Evolutionary conservation across 176 grass and related monocot genomes (phyloP).

Genomic region (Carex cristatella): DNA sequence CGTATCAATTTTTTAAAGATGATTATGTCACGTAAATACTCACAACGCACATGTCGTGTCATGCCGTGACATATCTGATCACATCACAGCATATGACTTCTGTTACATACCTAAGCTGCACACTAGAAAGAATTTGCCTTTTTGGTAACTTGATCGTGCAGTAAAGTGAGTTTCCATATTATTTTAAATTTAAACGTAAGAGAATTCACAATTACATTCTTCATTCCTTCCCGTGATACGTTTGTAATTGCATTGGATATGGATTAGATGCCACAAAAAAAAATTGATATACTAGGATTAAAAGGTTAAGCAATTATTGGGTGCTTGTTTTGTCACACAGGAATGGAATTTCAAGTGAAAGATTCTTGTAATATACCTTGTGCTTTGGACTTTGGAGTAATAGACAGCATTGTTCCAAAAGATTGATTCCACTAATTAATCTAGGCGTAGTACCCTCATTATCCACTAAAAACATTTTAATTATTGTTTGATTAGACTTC

Average conservation of each 20-base stretch:
- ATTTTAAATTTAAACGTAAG: background rate
- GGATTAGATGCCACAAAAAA: background rate
- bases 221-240: background rate
- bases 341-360: background rate
- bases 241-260: background rate
- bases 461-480: background rate
- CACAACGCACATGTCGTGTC: no score
- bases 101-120: no score
- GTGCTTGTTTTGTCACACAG: background rate
- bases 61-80: no score
- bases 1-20: no score
- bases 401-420: background rate
- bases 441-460: background rate
- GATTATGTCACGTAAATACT: no score
- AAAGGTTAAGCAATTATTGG: background rate
- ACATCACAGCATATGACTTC: no score
- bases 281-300: background rate
- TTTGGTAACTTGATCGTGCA: no score
- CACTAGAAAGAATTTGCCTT: no score
- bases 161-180: background rate
- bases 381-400: constrained; percentile 10
- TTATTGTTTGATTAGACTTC: background rate
- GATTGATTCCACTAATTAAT: background rate
- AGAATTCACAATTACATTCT: background rate
- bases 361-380: constrained; percentile 3